phyloP scores from a whole-genome alignment of 2,329 filamentous ascomycete species.

The Didymella keratinophila region DNA sequence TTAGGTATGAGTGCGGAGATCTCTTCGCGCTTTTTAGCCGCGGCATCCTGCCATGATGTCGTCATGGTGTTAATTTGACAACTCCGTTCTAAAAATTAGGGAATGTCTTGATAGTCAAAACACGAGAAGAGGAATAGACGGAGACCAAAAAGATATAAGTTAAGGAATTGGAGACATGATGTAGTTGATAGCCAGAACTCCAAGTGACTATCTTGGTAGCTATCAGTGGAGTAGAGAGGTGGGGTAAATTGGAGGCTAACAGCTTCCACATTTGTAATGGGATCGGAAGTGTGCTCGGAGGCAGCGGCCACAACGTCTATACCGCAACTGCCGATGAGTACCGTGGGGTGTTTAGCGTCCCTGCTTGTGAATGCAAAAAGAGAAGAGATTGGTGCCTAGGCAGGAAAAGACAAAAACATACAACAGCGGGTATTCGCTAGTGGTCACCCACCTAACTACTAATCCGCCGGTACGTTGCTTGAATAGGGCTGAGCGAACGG shows the following conservation, averaged over 20 bases:
- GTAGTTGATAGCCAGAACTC: neutral
- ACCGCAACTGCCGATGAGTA: neutral
- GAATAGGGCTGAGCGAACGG: neutral
- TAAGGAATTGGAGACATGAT: constrained; percentile 2
- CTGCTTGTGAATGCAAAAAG: too few species aligned
- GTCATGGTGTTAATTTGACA: constrained; percentile 21
- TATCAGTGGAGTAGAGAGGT: constrained; percentile 10
- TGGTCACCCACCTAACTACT: neutral
- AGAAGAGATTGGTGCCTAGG: neutral
- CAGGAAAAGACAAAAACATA: neutral
- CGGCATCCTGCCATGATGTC: constrained; percentile 61
- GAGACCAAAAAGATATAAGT: neutral
- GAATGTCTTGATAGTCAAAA: neutral
- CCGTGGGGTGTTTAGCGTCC: neutral
- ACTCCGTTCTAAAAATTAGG: neutral
- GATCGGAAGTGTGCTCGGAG: neutral
- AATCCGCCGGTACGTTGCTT: neutral
- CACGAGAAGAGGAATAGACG: neutral
- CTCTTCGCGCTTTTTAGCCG: constrained; percentile 62
- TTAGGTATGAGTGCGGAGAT: constrained; percentile 63
- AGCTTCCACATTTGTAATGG: constrained; percentile 3
- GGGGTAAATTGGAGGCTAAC: constrained; percentile 19
- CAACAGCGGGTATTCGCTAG: neutral
- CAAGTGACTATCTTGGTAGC: neutral
- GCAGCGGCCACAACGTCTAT: neutral